Conservation (phyloP, 2,329 filamentous ascomycete species). For the Dryadomyces quercivorus region DNA sequence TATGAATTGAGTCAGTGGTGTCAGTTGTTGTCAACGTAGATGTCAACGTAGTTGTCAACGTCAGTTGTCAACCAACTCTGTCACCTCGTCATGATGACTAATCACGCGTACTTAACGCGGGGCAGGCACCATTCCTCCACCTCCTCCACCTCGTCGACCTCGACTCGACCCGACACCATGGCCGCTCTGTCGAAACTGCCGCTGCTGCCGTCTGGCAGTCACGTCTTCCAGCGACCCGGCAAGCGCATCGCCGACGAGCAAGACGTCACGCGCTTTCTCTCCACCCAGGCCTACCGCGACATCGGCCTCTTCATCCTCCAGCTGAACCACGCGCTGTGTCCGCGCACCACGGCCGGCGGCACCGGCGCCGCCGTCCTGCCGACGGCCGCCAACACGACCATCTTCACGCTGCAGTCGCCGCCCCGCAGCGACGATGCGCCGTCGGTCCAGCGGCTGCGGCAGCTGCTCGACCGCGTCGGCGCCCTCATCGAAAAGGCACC, state of each 20-base stretch:
- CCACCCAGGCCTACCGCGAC: constrained; percentile 72
- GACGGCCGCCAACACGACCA: constrained; percentile 23
- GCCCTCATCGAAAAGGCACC: constrained; percentile 64
- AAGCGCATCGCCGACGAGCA: constrained; percentile 79
- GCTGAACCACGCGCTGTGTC: constrained; percentile 78
- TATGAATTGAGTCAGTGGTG: too few relatives aligned
- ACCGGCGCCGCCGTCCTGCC: constrained; percentile 15
- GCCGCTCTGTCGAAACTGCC: too few relatives aligned
- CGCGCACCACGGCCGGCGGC: constrained; percentile 34
- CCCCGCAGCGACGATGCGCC: constrained; percentile 28
- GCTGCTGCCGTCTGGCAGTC: constrained; percentile 12
- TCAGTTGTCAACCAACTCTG: too few relatives aligned
- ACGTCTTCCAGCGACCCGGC: constrained; percentile 51
- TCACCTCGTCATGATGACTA: too few relatives aligned
- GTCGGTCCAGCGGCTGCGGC: constrained; percentile 51
- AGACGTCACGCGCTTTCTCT: constrained; percentile 72
- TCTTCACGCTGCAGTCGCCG: constrained; percentile 31
- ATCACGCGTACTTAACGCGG: too few relatives aligned
- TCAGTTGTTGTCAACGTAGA: too few relatives aligned
- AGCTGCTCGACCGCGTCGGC: constrained; percentile 52
- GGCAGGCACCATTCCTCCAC: too few relatives aligned
- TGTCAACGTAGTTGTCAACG: too few relatives aligned
- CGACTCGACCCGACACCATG: too few relatives aligned
- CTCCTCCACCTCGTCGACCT: too few relatives aligned
- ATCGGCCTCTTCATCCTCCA: constrained; percentile 82